Base-by-base conservation (phyloP, 306 rosid species). In the Malus fusca region DNA sequence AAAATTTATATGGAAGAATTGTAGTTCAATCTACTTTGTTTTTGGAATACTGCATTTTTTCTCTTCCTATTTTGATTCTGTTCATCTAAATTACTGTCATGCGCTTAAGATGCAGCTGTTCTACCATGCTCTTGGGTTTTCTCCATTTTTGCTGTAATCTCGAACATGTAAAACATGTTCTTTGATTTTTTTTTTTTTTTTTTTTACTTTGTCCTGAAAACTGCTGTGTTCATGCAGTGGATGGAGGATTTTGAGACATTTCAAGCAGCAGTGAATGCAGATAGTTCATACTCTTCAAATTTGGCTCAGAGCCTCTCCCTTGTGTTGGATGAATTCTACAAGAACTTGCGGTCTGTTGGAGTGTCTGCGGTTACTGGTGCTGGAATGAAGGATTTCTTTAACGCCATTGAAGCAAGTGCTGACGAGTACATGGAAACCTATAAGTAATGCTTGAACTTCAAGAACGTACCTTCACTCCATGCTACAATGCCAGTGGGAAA, bases 181-280 rank as follows among this genome's bases (percentile, higher is more conserved):
- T 8, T 42, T 25, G 8, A 28, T 51, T 11, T 6, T 35, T 33
- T 33, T 33, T 31, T n/a, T n/a, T n/a, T n/a, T n/a, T 33, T 5
- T 33, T 5, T 25, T 56, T 55, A 48, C 66, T 44, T 31, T 77
- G 22, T 66, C 13, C 72, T 69, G 75, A 77, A 44, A 76, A 69
- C 37, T 31, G 56, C 51, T 68, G 43, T 48, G 55, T 85, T 73
- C 75, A 12, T 80, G 55, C 80, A 90, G 98, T 93, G 98, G 98
- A 93, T 93, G 95, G 85, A 93, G 70, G 98, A 93, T 75, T 93
- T 90, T 70, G 98, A 90, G 87, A 85, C 87, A 21, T 90, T 93
- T 88, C 95, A 90, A 82, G 85, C 87, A 53, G 96, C 96, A 8
- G 79, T 75, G 52, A 85, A 85, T 77, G 77, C 88, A 59, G 96